Base-by-base conservation (phyloP, 2,329 filamentous ascomycete species). In the Talaromyces piceae region DNA sequence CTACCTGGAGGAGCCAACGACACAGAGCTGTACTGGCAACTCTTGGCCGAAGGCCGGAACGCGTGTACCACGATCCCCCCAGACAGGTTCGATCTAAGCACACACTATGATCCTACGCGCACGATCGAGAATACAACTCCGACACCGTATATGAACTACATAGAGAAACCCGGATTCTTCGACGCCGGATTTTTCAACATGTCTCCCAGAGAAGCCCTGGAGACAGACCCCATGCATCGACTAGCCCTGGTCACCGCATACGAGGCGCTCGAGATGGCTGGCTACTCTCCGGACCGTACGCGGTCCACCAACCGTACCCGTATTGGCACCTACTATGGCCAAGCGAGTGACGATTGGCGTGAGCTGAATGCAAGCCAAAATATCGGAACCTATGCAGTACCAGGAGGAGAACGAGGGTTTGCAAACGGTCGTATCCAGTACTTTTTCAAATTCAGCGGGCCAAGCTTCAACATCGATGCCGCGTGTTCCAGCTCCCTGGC, bases 181-280 rank as follows among this genome's bases (percentile, higher is more conserved):
- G 87, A 91, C 59, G 83, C 86, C 16, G 77, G 83, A 1, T 91
- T 91, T 71, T 91, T 91, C 79, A 89, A 89, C 69, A 90, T 91
- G 83, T 90, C 86, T 28, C 86, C 87, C 5, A 81, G 85, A 58
- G 87, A 91, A 69, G 88, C 87, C 23, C 57, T 18, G 12, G n/a
- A 39, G 33, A 39, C 86, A 1, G 87, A 91, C 64, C 88, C 88
- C 0, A 88, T 88, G 79, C 87, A 90, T 64, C 79, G 87, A 59
- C 76, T 91, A 57, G 84, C 86, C 2, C 71, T 93, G 18, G 80
- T 83, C 8, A 89, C 87, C 3, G 86, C 86, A 0, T 91, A 89
- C 60, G 87, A 91, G 63, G 87, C 87, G 0, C 74, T 91, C 44
- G 87, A 93, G 65, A 87, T 87, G 82, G 83, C 84, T 27, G 87